Evolutionary conservation across 2,329 filamentous ascomycete genomes (phyloP).

Genomic region (Bipolaris bicolor): DNA sequence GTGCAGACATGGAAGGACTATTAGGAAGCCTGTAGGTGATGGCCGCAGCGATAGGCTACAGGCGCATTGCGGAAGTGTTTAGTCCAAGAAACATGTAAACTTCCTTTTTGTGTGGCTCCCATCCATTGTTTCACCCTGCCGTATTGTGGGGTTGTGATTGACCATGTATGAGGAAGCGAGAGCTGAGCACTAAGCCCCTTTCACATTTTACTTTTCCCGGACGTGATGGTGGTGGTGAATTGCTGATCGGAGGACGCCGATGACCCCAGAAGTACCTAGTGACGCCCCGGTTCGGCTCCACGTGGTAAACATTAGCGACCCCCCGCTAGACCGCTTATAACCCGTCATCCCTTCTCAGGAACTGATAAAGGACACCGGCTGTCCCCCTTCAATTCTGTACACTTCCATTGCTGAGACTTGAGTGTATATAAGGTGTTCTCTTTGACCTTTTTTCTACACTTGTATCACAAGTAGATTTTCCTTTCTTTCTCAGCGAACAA

Average conservation of each 20-base stretch:
- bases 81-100: background rate
- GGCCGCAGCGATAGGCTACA: slow-evolving; percentile 14
- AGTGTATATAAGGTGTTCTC: background rate
- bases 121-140: background rate
- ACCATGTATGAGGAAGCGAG: background rate
- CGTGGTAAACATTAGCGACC: slow-evolving; percentile 26
- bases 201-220: slow-evolving; percentile 13
- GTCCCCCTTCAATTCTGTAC: background rate
- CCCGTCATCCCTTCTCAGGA: slow-evolving; percentile 8
- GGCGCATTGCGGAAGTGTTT: slow-evolving; percentile 15
- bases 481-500: background rate
- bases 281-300: slow-evolving; percentile 20
- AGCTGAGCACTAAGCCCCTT: background rate
- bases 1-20: background rate
- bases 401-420: background rate
- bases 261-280: slow-evolving; percentile 1
- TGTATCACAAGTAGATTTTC: background rate
- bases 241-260: slow-evolving; percentile 28
- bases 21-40: background rate
- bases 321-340: slow-evolving; percentile 17
- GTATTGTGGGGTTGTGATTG: background rate
- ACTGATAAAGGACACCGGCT: slow-evolving; percentile 23
- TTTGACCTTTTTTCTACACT: background rate
- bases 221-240: slow-evolving; percentile 1
- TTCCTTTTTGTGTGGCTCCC: slow-evolving; percentile 2